phyloP scores from a whole-genome alignment of 2,329 filamentous ascomycete species.

The Fusarium chlamydosporum region DNA sequence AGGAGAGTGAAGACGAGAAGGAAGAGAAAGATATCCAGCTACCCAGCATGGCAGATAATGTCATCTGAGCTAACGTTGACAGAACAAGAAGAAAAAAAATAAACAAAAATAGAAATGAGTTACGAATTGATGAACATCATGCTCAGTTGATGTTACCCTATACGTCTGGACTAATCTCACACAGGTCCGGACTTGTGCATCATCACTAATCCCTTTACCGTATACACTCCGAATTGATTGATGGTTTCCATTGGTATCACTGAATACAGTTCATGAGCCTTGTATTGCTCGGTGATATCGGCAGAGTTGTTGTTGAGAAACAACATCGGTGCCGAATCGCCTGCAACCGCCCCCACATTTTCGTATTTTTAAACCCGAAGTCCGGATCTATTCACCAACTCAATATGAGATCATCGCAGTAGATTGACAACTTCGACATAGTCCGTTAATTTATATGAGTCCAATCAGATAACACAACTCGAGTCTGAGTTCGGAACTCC shows the following conservation, averaged over 20 bases:
- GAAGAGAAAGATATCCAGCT: conserved; percentile 33
- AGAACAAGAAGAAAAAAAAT: conserved; percentile 12
- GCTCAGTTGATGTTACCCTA: conserved; percentile 13
- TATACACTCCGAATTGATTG: too few relatives aligned
- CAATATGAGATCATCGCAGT: neutral
- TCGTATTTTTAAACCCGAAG: neutral
- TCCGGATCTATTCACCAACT: conserved; percentile 1
- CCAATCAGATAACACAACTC: neutral
- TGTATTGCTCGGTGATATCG: neutral
- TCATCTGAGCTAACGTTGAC: conserved; percentile 49
- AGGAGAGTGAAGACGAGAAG: conserved; percentile 55
- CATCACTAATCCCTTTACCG: neutral
- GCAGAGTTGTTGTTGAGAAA: neutral
- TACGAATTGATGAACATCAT: conserved; percentile 17
- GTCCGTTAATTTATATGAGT: neutral
- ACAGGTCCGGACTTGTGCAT: too few relatives aligned
- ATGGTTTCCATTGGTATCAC: neutral
- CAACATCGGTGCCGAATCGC: neutral
- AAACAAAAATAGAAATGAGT: conserved; percentile 27
- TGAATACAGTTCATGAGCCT: neutral
- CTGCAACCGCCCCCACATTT: neutral
- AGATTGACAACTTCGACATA: neutral
- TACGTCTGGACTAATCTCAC: neutral
- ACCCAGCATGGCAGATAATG: conserved; percentile 47
- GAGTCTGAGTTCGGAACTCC: conserved; percentile 6